These are phyloP conservation scores for Phytophthora macrochlamydospora DNA, from an alignment of 352 stramenopile species.

Conservation along the genomic window DNA sequence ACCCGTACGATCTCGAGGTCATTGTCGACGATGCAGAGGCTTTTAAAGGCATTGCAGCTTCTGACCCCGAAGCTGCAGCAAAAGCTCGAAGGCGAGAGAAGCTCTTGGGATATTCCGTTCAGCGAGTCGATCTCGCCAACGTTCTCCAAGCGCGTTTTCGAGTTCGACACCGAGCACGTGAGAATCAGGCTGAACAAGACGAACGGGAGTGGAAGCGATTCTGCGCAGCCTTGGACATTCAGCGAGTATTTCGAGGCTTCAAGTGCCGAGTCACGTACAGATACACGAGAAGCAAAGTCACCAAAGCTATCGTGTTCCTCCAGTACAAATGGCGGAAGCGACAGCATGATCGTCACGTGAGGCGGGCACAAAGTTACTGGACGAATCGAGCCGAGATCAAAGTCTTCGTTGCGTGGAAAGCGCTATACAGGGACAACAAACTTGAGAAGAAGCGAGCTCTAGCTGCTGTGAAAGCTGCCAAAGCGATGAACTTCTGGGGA, in stretches of 20 bases:
- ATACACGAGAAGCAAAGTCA: constrained; percentile 40
- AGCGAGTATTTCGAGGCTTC: constrained; percentile 57
- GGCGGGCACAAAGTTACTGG: constrained; percentile 65
- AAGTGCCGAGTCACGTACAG: constrained; percentile 44
- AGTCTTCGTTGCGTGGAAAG: constrained; percentile 61
- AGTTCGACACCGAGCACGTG: constrained; percentile 27
- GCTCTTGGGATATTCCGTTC: constrained; percentile 11
- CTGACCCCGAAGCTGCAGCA: constrained; percentile 37
- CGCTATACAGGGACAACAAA: constrained; percentile 12
- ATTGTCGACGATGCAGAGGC: constrained; percentile 46
- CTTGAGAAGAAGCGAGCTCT: constrained; percentile 31
- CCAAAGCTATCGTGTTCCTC: constrained; percentile 49
- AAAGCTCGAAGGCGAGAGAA: constrained; percentile 48
- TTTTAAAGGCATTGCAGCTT: constrained; percentile 54
- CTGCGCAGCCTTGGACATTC: constrained; percentile 64
- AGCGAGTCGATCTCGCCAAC: constrained; percentile 31
- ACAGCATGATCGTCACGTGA: constrained; percentile 48
- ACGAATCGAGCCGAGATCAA: constrained; percentile 58
- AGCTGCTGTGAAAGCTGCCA: constrained; percentile 38
- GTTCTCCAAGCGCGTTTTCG: constrained; percentile 56
- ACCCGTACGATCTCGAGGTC: constrained; percentile 52
- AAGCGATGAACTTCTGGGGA: constrained; percentile 69
- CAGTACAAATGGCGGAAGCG: constrained; percentile 68
- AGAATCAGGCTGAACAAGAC: constrained; percentile 27
- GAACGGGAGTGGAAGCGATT: constrained; percentile 48